Evolutionary conservation across 1,284 basidiomycete species (phyloP).

Genomic region (Coriolopsis trogii): DNA sequence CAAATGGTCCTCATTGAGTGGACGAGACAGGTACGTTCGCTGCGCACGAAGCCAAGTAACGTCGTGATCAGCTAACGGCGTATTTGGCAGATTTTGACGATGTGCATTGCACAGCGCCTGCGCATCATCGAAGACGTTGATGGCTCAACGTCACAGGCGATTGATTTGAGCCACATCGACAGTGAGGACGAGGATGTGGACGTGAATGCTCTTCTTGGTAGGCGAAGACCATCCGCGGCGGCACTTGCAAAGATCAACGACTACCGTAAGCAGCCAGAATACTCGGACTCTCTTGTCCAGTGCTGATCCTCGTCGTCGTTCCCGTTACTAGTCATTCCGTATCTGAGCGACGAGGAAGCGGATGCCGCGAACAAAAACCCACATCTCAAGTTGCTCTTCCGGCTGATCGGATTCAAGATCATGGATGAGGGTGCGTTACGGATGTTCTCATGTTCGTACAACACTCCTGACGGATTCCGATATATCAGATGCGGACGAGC

Average conservation of each 20-base stretch:
- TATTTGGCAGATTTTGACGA: slow-evolving; percentile 60
- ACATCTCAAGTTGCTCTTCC: slow-evolving; percentile 82
- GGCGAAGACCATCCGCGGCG: slow-evolving; percentile 62
- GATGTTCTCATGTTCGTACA: no score
- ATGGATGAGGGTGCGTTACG: slow-evolving; percentile 63
- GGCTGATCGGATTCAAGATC: slow-evolving; percentile 66
- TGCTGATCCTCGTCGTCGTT: no score
- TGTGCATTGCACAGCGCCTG: slow-evolving; percentile 68
- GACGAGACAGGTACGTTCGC: slow-evolving; percentile 70
- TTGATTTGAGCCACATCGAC: slow-evolving; percentile 39
- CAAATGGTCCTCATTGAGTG: slow-evolving; percentile 73
- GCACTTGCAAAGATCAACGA: slow-evolving; percentile 75
- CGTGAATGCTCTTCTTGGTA: slow-evolving; percentile 37
- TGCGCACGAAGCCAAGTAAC: neutral
- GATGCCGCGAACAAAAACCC: slow-evolving; percentile 78
- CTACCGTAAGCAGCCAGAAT: slow-evolving; percentile 64
- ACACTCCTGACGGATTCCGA: no score
- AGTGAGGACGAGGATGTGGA: slow-evolving; percentile 51
- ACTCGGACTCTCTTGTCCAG: neutral
- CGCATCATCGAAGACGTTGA: slow-evolving; percentile 76
- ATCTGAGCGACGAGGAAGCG: slow-evolving; percentile 70
- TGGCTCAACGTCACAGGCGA: slow-evolving; percentile 41
- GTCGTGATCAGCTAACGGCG: neutral
- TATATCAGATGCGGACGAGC: slow-evolving; percentile 72
- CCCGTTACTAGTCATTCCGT: slow-evolving; percentile 64